A percentile compares a stretch with the other conserved stretches of the same genome.
Evolutionary conservation across 768 basidiomycete genomes (phyloP).

Genomic region (Lyophyllum decastes): DNA sequence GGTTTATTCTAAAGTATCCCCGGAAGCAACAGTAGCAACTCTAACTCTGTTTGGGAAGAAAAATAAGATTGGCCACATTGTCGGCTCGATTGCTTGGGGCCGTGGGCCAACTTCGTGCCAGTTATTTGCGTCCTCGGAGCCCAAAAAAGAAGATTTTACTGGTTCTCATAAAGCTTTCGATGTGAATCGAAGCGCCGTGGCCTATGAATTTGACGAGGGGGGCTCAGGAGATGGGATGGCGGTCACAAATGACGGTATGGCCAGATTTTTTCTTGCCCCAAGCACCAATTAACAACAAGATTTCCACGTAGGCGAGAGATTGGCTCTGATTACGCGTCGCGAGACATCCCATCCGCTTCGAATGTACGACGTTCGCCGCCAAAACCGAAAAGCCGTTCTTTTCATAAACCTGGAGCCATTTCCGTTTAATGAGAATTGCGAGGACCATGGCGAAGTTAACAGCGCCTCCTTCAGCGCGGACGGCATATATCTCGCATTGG

Average conservation of each 20-base stretch:
- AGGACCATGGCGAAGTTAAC: slow-evolving; percentile 49
- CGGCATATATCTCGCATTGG: slow-evolving; percentile 59
- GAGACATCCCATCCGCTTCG: slow-evolving; percentile 38
- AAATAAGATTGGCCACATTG: slow-evolving; percentile 19
- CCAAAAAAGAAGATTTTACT: slow-evolving; percentile 24
- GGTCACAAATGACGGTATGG: slow-evolving; percentile 45
- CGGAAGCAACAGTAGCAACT: neutral
- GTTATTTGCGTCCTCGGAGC: slow-evolving; percentile 62
- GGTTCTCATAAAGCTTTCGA: slow-evolving; percentile 60
- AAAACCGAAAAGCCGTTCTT: slow-evolving; percentile 25
- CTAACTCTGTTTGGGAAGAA: slow-evolving; percentile 16
- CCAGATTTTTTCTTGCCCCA: neutral
- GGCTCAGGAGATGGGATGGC: slow-evolving; percentile 58
- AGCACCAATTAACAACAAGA: neutral
- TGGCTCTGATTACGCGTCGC: slow-evolving; percentile 34
- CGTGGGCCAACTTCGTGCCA: slow-evolving; percentile 32
- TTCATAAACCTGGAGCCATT: slow-evolving; percentile 38
- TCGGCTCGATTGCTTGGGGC: slow-evolving; percentile 60
- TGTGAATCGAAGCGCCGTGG: slow-evolving; percentile 19
- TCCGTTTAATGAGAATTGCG: slow-evolving; percentile 28
- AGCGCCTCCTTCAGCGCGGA: slow-evolving; percentile 59
- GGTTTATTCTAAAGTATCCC: slow-evolving; percentile 19
- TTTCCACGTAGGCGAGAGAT: slow-evolving; percentile 24
- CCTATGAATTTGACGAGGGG: slow-evolving; percentile 40
- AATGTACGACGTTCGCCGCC: slow-evolving; percentile 52